A percentile compares a stretch with the other conserved stretches of the same genome.
Evolutionary conservation across 2,329 filamentous ascomycete species (phyloP).

Genomic region (Alternaria consortialis): DNA sequence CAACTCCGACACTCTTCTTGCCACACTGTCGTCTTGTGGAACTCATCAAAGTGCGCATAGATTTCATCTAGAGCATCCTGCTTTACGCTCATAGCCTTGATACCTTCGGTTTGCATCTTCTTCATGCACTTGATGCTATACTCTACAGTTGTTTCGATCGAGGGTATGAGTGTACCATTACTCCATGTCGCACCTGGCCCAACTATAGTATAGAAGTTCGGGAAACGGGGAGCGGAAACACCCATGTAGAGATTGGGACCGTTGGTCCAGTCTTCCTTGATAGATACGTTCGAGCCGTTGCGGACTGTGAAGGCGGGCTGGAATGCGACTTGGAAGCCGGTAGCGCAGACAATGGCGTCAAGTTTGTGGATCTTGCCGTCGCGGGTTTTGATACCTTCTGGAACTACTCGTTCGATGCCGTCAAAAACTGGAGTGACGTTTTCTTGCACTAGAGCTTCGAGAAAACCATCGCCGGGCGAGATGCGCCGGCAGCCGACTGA

Average conservation of each 20-base stretch:
- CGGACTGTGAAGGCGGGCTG: conserved; percentile 57
- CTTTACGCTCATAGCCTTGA: conserved; percentile 44
- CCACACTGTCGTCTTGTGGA: conserved; percentile 44
- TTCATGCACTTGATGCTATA: conserved; percentile 47
- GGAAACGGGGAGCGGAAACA: conserved; percentile 54
- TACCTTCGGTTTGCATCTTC: conserved; percentile 45
- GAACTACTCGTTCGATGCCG: conserved; percentile 44
- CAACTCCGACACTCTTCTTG: conserved; percentile 48
- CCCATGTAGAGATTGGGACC: conserved; percentile 55
- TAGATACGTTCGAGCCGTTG: conserved; percentile 45
- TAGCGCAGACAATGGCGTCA: conserved; percentile 45
- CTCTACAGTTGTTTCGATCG: conserved; percentile 55
- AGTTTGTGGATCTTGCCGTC: conserved; percentile 45
- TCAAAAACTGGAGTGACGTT: conserved; percentile 41
- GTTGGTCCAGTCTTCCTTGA: conserved; percentile 53
- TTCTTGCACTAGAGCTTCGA: conserved; percentile 42
- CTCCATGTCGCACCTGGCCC: conserved; percentile 56
- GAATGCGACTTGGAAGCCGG: conserved; percentile 49
- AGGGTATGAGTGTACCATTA: conserved; percentile 56
- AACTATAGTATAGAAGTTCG: conserved; percentile 57
- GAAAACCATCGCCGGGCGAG: conserved; percentile 45
- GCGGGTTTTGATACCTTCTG: conserved; percentile 46
- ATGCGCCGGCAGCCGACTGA: conserved; percentile 53
- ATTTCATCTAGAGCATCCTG: conserved; percentile 43
- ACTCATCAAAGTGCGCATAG: conserved; percentile 45